Conservation (phyloP, 257 asterid species). For the Solanum piurae region DNA sequence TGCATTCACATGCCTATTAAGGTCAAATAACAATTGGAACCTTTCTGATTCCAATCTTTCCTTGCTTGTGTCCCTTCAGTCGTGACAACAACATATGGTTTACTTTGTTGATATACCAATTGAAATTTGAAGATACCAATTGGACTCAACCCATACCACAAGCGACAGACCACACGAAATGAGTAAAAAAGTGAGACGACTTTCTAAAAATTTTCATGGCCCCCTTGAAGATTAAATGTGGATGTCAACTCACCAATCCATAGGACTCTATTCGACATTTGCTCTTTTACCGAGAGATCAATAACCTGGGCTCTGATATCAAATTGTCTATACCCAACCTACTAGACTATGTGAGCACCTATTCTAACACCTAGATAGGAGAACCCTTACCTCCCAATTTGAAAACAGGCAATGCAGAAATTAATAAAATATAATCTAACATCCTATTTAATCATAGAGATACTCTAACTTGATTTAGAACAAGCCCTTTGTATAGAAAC, state of each 20-base stretch:
- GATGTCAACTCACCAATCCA: background rate
- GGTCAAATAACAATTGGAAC: background rate
- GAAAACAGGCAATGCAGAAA: background rate
- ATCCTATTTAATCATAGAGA: too few relatives aligned
- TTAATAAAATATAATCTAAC: background rate
- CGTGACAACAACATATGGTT: background rate
- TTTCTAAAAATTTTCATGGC: background rate
- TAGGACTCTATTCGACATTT: too few relatives aligned
- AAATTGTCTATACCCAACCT: too few relatives aligned
- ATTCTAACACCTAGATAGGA: background rate
- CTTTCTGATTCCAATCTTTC: too few relatives aligned
- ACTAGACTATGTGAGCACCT: background rate
- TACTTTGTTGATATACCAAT: too few relatives aligned
- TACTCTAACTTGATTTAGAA: too few relatives aligned
- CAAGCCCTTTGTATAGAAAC: background rate
- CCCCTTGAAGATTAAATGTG: background rate
- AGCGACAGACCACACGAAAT: background rate
- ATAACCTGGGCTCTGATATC: background rate
- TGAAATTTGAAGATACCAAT: background rate
- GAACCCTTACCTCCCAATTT: background rate
- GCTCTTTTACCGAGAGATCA: too few relatives aligned
- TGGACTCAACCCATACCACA: background rate
- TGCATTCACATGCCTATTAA: background rate
- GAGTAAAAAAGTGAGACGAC: background rate
- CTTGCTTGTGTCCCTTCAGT: background rate